Percentiles rank a stretch among this genome's conserved stretches.
Conservation (phyloP, 257 asterid species). For the Solanum piurae region DNA sequence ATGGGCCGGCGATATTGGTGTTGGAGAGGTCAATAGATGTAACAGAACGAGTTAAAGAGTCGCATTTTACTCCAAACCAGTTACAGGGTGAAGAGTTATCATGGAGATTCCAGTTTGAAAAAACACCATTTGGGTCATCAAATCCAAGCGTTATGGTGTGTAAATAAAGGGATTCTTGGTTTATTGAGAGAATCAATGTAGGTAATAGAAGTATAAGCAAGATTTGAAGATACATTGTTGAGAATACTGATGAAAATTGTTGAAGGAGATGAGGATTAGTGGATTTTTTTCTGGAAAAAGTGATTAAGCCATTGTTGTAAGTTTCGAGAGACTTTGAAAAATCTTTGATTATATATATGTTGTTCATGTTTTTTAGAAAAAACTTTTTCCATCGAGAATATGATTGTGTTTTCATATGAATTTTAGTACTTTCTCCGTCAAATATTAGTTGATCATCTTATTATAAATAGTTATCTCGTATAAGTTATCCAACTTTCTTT, state of each 20-base stretch:
- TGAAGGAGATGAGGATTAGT: not conserved
- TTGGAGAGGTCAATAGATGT: slow-evolving; percentile 63
- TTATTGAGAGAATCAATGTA: slow-evolving; percentile 26
- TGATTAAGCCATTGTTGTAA: not conserved
- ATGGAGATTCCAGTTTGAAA: slow-evolving; percentile 59
- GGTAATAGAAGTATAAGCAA: slow-evolving; percentile 12
- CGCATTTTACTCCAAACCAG: slow-evolving; percentile 76
- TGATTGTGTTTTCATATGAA: not conserved
- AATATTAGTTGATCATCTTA: not conserved
- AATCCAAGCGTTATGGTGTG: slow-evolving; percentile 49
- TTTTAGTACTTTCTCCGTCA: not conserved
- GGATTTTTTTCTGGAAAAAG: not conserved
- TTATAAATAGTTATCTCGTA: too few relatives aligned
- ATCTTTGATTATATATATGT: not conserved
- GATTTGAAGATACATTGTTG: slow-evolving; percentile 6
- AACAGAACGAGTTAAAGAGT: slow-evolving; percentile 33
- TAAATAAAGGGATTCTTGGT: slow-evolving; percentile 55
- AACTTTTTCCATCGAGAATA: not conserved
- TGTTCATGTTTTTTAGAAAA: not conserved
- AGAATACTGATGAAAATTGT: not conserved
- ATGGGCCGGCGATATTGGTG: slow-evolving; percentile 74
- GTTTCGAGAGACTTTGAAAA: not conserved
- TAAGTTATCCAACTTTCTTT: too few relatives aligned
- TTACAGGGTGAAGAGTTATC: slow-evolving; percentile 41
- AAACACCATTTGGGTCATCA: slow-evolving; percentile 61